Conservation (phyloP, 2,329 filamentous ascomycete genomes). For the Setomelanomma holmii region DNA sequence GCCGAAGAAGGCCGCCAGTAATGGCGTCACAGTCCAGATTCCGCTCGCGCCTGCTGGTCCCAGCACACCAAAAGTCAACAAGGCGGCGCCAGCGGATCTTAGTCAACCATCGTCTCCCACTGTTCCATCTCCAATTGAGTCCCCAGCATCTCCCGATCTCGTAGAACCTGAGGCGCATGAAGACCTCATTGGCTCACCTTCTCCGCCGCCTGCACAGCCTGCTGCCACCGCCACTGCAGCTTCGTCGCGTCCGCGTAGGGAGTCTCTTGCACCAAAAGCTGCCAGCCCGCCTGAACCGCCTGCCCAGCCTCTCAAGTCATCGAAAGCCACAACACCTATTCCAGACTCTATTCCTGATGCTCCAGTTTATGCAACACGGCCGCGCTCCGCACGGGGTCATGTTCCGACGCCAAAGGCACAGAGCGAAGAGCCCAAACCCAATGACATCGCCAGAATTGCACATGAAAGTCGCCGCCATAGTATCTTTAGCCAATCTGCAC, state of each 20-base stretch:
- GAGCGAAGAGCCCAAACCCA: conserved; percentile 55
- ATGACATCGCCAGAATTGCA: conserved; percentile 43
- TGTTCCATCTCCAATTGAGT: conserved; percentile 21
- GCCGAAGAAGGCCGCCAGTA: conserved; percentile 23
- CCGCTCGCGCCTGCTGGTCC: conserved; percentile 56
- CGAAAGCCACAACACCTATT: conserved; percentile 25
- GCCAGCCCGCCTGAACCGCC: conserved; percentile 27
- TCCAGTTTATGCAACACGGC: conserved; percentile 26
- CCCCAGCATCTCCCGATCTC: conserved; percentile 15
- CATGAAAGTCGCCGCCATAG: conserved; percentile 54
- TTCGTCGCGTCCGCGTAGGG: conserved; percentile 44
- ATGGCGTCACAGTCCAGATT: conserved; percentile 40
- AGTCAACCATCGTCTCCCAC: conserved; percentile 27
- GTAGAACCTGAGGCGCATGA: neutral
- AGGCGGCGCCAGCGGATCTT: conserved; percentile 15
- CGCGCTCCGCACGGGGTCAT: conserved; percentile 50
- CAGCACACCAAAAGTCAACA: conserved; percentile 32
- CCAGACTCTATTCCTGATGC: conserved; percentile 20
- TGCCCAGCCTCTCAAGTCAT: conserved; percentile 22
- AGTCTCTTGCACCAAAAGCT: conserved; percentile 39
- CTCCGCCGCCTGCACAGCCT: conserved; percentile 15
- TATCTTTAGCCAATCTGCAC: conserved; percentile 52
- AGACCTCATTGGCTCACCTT: conserved; percentile 3
- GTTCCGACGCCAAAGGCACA: conserved; percentile 54
- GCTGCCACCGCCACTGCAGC: conserved; percentile 31